phyloP scores from a whole-genome alignment of 768 basidiomycete genomes.

The Pulveroboletus sp. region DNA sequence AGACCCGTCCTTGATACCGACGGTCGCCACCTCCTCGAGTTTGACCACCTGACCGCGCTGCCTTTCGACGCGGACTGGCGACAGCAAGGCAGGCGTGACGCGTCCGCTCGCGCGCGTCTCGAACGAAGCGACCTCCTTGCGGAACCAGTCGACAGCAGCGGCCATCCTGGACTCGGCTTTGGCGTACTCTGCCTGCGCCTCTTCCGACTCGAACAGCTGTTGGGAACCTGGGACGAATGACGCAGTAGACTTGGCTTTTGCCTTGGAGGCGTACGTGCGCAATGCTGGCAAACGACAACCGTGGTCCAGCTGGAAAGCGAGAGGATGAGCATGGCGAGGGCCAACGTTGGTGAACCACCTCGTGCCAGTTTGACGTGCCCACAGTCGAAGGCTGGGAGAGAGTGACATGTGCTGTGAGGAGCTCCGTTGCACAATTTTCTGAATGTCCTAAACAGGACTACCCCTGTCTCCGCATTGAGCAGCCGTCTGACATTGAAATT shows the following conservation, averaged over 20 bases:
- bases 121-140: conserved; percentile 67
- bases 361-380: conserved; percentile 1
- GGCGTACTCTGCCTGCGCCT: conserved; percentile 53
- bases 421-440: background rate
- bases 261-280: conserved; percentile 28
- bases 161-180: conserved; percentile 64
- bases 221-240: conserved; percentile 65
- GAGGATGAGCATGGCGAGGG: background rate
- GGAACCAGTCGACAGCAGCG: conserved; percentile 63
- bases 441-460: background rate
- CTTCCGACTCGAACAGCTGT: conserved; percentile 50
- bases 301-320: background rate
- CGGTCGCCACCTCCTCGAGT: conserved; percentile 72
- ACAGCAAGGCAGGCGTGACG: conserved; percentile 66
- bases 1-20: conserved; percentile 76
- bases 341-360: background rate
- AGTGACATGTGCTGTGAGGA: conserved; percentile 5
- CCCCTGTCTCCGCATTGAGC: conserved; percentile 2
- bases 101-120: conserved; percentile 74
- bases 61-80: conserved; percentile 58
- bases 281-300: background rate
- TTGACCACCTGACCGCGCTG: conserved; percentile 35
- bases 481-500: too few species aligned
- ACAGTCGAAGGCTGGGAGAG: conserved; percentile 2
- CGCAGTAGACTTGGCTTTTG: conserved; percentile 45